These are phyloP conservation scores for Anethum foeniculum DNA, from an alignment of 140 eudicot genomes.

Conservation along the genomic window DNA sequence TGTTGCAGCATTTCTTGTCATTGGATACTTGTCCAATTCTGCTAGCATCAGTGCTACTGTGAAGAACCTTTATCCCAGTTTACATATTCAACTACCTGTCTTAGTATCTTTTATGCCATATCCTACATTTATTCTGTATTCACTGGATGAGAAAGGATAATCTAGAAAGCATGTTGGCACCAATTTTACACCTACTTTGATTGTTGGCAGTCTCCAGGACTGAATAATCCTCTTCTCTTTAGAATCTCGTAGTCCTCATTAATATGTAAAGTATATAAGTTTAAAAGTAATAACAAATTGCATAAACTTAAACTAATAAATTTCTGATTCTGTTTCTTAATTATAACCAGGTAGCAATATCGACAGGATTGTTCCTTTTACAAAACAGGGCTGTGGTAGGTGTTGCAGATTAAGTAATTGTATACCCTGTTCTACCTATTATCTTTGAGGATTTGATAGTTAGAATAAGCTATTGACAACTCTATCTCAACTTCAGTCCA, in stretches of 20 bases:
- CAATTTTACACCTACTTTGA: neutral
- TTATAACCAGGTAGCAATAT: constrained; percentile 32
- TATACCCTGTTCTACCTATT: neutral
- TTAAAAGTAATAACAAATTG: neutral
- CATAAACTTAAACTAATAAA: neutral
- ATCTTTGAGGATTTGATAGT: neutral
- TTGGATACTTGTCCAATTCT: constrained; percentile 1
- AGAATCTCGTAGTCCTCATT: neutral
- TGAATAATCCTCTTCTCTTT: neutral
- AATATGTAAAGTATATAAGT: neutral
- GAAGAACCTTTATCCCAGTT: neutral
- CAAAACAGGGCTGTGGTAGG: constrained; percentile 50
- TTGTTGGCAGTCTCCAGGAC: neutral
- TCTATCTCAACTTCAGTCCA: constrained; percentile 24
- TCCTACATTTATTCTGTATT: neutral
- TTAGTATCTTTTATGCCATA: neutral
- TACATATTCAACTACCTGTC: neutral
- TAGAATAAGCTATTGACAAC: neutral
- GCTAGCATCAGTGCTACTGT: neutral
- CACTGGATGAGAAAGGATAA: neutral
- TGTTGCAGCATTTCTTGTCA: neutral
- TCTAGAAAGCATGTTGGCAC: neutral
- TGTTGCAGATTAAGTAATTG: neutral
- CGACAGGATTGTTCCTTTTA: constrained; percentile 36
- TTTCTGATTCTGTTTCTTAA: neutral